Percentiles rank a stretch among this genome's conserved stretches.
phyloP scores from a whole-genome alignment of 345 rosid species.

The Acer yangbiense region DNA sequence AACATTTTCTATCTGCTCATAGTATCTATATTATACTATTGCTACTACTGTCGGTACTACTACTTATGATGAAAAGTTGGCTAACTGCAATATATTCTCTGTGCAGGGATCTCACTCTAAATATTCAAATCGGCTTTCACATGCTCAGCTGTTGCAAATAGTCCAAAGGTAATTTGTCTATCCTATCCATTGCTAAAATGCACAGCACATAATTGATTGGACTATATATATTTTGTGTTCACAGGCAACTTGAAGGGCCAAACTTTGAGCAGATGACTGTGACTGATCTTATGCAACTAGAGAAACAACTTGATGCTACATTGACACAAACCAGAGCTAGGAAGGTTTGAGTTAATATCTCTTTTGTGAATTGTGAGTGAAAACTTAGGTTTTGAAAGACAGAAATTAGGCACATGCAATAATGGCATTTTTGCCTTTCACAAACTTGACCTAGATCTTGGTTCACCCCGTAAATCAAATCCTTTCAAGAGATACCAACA shows the following conservation, averaged over 20 bases:
- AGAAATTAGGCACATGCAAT: background rate
- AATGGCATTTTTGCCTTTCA: background rate
- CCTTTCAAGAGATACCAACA: background rate
- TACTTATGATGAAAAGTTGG: background rate
- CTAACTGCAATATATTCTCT: background rate
- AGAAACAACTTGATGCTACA: conserved; percentile 31
- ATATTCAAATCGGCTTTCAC: conserved; percentile 20
- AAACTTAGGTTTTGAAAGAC: background rate
- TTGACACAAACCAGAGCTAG: conserved; percentile 32
- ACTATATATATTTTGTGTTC: conserved; percentile 2
- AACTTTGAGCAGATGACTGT: conserved; percentile 29
- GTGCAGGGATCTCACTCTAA: conserved; percentile 26
- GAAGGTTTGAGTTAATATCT: conserved; percentile 34
- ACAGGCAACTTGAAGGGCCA: conserved; percentile 42
- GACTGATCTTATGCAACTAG: conserved; percentile 36
- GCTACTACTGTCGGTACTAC: background rate
- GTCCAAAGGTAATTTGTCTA: conserved; percentile 40
- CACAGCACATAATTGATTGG: background rate
- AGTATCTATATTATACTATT: background rate
- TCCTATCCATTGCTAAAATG: background rate
- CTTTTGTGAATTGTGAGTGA: background rate
- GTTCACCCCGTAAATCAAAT: background rate
- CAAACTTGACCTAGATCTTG: background rate
- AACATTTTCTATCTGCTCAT: background rate
- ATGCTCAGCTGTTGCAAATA: conserved; percentile 31